Evolutionary conservation across 805 yeast genomes (phyloP).

Genomic region (Schizosaccharomyces japonicus): DNA sequence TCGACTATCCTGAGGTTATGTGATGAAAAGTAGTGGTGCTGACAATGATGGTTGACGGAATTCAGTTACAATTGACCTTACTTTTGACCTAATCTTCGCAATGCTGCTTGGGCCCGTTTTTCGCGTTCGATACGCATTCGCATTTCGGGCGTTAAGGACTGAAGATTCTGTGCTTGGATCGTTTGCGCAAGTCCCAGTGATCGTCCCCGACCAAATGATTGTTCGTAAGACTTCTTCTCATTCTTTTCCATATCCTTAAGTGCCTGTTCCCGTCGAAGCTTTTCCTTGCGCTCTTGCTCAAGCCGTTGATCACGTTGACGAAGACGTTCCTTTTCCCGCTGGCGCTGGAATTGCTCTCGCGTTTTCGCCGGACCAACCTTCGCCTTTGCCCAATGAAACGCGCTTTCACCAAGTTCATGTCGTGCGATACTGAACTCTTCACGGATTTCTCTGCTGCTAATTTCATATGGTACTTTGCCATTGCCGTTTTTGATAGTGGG

Average conservation of each 20-base stretch:
- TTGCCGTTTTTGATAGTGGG: constrained; percentile 31
- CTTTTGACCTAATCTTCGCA: constrained; percentile 29
- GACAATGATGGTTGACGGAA: no score
- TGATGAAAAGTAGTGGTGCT: no score
- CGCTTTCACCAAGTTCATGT: constrained; percentile 36
- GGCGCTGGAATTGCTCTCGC: constrained; percentile 15
- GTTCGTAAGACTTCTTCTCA: constrained; percentile 9
- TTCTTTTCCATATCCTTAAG: constrained; percentile 10
- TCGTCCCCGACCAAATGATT: constrained; percentile 9
- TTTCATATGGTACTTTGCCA: constrained; percentile 48
- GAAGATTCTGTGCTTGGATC: constrained; percentile 9
- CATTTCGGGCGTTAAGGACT: constrained; percentile 51
- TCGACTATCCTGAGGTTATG: no score
- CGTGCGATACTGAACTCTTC: constrained; percentile 49
- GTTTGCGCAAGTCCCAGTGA: constrained; percentile 11
- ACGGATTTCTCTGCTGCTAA: constrained; percentile 19
- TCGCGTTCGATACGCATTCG: constrained; percentile 66
- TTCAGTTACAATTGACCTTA: background rate
- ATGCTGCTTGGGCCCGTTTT: constrained; percentile 89
- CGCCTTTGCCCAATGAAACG: constrained; percentile 45
- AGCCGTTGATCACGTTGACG: constrained; percentile 10
- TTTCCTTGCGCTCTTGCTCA: constrained; percentile 6
- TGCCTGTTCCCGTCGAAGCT: constrained; percentile 10
- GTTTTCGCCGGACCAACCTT: constrained; percentile 34
- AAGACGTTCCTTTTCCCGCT: constrained; percentile 7